Evolutionary conservation across 2,329 filamentous ascomycete genomes (phyloP), one percentile per base, ranked within the genome.

Genomic region (Pseudocercospora macadamiae): DNA sequence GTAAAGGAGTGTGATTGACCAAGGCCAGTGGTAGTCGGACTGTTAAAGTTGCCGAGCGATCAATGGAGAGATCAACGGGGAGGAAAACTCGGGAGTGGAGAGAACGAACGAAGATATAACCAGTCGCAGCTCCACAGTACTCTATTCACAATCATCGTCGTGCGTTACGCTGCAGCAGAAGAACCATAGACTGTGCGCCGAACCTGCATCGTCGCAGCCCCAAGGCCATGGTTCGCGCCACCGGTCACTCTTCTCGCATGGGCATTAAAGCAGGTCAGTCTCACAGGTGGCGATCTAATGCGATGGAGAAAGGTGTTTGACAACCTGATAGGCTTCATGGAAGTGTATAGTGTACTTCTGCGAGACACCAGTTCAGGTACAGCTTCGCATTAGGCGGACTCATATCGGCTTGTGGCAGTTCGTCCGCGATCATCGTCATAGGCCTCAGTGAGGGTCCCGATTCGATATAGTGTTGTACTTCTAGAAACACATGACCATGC

Each of bases 341-440:
- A 14, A 18, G 45, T 19, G 25, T 48, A 26, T 51, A 51, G 49
- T 34, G 57, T 19, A 23, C 44, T 34, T 51, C 48, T 42, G 34
- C 55, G 57, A 55, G 51, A 59, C 51, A 59, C 44, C 42, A 25
- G 28, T 26, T 54, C 57, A 54, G 36, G 57, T 52, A 52, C 52
- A 51, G 52, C 19, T 45, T 51, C 57, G 57, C 51, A 51, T 21
- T 51, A n/a, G 42, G 28, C 52, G 52, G 57, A 51, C 14, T 36
- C 52, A 44, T 51, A 25, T 59, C 51, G 57, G 51, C 36, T 26
- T 42, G 19, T 44, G 57, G 54, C 7, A 49, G 3, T 28, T 28
- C n/a, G 19, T 30, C 45, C 18, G 47, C 14, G 12, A 16, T 30
- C 14, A 53, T 32, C 55, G 51, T 58, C 55, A 54, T 54, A 9